Evolutionary conservation across 768 basidiomycete species (phyloP).

Genomic region (Cystofilobasidium capitatum): DNA sequence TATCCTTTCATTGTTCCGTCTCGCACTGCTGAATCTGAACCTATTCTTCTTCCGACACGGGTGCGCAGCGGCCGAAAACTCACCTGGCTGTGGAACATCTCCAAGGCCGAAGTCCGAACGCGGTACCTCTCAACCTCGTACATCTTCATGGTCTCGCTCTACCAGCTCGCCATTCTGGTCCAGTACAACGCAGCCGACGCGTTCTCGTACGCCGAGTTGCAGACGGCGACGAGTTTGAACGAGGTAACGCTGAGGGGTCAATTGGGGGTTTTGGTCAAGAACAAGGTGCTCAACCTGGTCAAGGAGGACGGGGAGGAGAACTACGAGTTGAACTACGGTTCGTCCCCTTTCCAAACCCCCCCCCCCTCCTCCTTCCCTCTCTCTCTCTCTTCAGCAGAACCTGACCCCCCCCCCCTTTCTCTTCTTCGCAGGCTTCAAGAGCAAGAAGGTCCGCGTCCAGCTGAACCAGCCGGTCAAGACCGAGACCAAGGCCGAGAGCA

Average conservation of each 20-base stretch:
- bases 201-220: conserved; percentile 67
- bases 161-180: conserved; percentile 86
- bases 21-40: not conserved
- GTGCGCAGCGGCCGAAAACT: conserved; percentile 63
- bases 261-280: conserved; percentile 17
- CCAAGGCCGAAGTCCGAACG: conserved; percentile 89
- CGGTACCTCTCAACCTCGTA: conserved; percentile 91
- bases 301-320: conserved; percentile 27
- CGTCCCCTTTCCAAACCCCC: not conserved
- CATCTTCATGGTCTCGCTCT: conserved; percentile 87
- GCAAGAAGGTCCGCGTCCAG: conserved; percentile 86
- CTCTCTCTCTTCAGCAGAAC: not conserved
- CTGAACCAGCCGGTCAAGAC: conserved; percentile 87
- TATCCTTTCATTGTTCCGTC: not conserved
- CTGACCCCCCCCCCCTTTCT: not conserved
- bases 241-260: conserved; percentile 15
- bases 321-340: conserved; percentile 28
- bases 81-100: conserved; percentile 98
- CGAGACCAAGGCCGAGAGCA: conserved; percentile 81
- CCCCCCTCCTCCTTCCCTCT: not conserved
- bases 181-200: conserved; percentile 91
- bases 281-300: conserved; percentile 20
- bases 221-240: conserved; percentile 53
- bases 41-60: not conserved
- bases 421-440: conserved; percentile 59